Percentiles rank a stretch among this genome's conserved stretches.
phyloP scores from a whole-genome alignment of 176 grass and related monocot species.

The Coix lacrymajobi region DNA sequence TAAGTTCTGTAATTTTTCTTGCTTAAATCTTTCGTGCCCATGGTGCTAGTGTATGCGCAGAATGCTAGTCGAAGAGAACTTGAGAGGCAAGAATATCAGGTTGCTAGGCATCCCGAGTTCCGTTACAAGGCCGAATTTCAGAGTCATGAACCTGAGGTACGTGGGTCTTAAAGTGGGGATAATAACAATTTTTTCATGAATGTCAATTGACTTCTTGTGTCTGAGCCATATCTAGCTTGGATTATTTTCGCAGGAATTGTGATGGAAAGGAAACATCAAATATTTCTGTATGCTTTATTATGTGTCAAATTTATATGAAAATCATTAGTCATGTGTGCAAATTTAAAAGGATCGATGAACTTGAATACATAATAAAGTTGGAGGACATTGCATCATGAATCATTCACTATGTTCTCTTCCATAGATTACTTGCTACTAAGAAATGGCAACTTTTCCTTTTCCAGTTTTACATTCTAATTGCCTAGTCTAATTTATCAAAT shows the following conservation, averaged over 20 bases:
- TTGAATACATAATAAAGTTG: background rate
- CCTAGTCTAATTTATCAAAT: background rate
- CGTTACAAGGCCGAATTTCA: slow-evolving; percentile 92
- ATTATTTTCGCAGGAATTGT: background rate
- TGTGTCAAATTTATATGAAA: slow-evolving; percentile 20
- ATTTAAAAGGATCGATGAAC: background rate
- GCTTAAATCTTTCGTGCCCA: slow-evolving; percentile 9
- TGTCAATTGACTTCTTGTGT: background rate
- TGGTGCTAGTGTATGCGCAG: slow-evolving; percentile 38
- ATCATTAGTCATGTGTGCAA: background rate
- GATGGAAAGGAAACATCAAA: slow-evolving; percentile 2
- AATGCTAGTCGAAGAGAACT: slow-evolving; percentile 59
- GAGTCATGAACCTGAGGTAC: slow-evolving; percentile 90
- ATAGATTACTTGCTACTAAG: background rate
- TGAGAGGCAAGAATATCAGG: slow-evolving; percentile 68
- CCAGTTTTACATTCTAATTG: background rate
- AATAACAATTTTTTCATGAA: background rate
- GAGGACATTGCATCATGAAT: background rate
- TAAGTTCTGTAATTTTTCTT: slow-evolving; percentile 19
- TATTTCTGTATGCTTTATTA: slow-evolving; percentile 17
- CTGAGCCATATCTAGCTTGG: background rate
- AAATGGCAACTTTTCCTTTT: background rate
- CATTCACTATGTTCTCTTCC: background rate
- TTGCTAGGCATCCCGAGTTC: slow-evolving; percentile 64
- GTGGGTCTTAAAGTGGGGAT: background rate